phyloP scores from a whole-genome alignment of 306 rosid species.

The Leucaena leucocephala region DNA sequence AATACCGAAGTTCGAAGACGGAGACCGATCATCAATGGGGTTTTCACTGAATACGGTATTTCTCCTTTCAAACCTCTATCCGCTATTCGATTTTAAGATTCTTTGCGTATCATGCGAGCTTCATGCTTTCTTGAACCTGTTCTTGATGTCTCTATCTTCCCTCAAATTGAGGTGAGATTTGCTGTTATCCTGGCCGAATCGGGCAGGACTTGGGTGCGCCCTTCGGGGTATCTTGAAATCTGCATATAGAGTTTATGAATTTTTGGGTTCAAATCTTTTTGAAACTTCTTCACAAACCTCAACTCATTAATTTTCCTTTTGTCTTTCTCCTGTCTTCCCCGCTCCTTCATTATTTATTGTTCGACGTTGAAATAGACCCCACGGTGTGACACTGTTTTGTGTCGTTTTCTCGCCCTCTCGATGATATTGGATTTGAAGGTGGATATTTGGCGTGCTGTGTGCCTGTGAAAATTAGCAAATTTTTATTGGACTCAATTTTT shows the following conservation, averaged over 20 bases:
- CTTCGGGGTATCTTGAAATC: not conserved
- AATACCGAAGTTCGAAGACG: slow-evolving; percentile 7
- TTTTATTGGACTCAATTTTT: not conserved
- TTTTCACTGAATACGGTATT: slow-evolving; percentile 11
- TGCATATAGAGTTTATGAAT: not conserved
- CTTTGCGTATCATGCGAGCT: not conserved
- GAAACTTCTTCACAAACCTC: slow-evolving; percentile 12
- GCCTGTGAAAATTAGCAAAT: not conserved
- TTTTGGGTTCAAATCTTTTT: not conserved
- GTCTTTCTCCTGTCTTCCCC: slow-evolving; percentile 2
- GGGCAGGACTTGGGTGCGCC: not conserved
- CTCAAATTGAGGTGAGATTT: not conserved
- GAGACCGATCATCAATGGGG: slow-evolving; percentile 22
- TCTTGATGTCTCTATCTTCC: not conserved
- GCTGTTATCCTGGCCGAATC: too few species aligned
- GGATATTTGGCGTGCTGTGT: not conserved
- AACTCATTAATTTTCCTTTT: slow-evolving; percentile 17
- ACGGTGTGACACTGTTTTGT: not conserved
- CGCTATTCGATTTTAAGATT: not conserved
- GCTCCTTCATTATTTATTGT: slow-evolving; percentile 21
- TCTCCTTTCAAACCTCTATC: slow-evolving; percentile 3
- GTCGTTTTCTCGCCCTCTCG: not conserved
- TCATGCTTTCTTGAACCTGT: not conserved
- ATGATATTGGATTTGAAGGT: not conserved
- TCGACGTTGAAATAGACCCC: slow-evolving; percentile 14